phyloP scores from a whole-genome alignment of 257 asterid genomes.

The Thymus mandschuricus region DNA sequence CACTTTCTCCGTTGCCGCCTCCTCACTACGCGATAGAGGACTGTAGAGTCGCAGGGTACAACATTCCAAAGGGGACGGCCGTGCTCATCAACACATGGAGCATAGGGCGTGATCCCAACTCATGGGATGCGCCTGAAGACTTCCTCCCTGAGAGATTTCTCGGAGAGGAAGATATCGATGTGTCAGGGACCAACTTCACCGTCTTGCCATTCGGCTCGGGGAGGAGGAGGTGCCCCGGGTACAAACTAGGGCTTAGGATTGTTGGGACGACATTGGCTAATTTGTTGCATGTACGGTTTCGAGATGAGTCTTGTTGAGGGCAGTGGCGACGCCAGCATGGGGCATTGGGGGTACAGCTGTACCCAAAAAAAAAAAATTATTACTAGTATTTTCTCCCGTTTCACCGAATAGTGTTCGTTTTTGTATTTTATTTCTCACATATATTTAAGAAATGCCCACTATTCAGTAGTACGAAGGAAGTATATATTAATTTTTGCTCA shows the following conservation, averaged over 20 bases:
- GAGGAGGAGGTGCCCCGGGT: slow-evolving; percentile 31
- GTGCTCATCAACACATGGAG: slow-evolving; percentile 37
- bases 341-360: too few species aligned
- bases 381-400: too few species aligned
- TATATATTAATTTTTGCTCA: too few species aligned
- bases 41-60: slow-evolving; percentile 36
- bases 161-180: slow-evolving; percentile 31
- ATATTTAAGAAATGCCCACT: too few species aligned
- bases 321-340: too few species aligned
- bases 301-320: slow-evolving; percentile 24
- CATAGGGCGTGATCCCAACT: slow-evolving; percentile 34
- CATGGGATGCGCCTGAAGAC: slow-evolving; percentile 38
- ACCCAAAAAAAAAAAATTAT: too few species aligned
- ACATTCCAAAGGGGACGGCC: slow-evolving; percentile 34
- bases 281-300: slow-evolving; percentile 41
- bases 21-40: slow-evolving; percentile 38
- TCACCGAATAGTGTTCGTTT: too few species aligned
- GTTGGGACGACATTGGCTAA: slow-evolving; percentile 41
- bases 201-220: slow-evolving; percentile 44
- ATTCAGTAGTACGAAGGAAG: too few species aligned
- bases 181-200: slow-evolving; percentile 30
- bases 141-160: slow-evolving; percentile 17
- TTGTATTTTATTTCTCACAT: too few species aligned
- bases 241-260: slow-evolving; percentile 31
- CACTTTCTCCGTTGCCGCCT: slow-evolving; percentile 33